Percentiles rank a stretch among this genome's conserved stretches.
Evolutionary conservation across 495 filamentous ascomycete genomes (phyloP).

Genomic region (Sordaria brevicollis): DNA sequence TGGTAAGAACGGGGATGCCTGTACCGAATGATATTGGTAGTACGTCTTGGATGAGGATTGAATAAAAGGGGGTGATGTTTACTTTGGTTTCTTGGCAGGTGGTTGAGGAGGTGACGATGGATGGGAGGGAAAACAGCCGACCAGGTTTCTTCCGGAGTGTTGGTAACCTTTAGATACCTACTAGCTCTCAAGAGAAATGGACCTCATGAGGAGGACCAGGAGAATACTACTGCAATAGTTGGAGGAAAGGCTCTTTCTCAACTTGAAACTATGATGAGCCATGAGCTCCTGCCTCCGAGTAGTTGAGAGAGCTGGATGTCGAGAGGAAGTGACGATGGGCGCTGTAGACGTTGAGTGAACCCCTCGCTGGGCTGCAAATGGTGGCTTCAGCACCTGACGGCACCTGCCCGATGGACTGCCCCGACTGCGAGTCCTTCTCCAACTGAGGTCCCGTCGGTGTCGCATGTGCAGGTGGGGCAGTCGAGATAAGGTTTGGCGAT

Average conservation of each 20-base stretch:
- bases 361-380: not conserved
- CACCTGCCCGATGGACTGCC: not conserved
- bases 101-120: not conserved
- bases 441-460: too few relatives aligned
- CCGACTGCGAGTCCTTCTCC: not conserved
- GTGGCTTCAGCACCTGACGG: not conserved
- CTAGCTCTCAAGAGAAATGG: too few relatives aligned
- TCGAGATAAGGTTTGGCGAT: not conserved
- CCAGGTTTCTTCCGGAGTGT: too few relatives aligned
- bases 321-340: not conserved
- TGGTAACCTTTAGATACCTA: too few relatives aligned
- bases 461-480: too few relatives aligned
- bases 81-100: not conserved
- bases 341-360: not conserved
- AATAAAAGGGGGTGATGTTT: constrained; percentile 15
- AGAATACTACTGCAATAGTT: too few relatives aligned
- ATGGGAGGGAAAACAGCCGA: not conserved
- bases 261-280: too few relatives aligned
- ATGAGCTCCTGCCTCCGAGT: too few relatives aligned
- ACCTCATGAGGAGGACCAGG: too few relatives aligned
- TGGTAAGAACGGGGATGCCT: constrained; percentile 41
- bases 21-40: constrained; percentile 39
- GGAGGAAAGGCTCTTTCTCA: too few relatives aligned
- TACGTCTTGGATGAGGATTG: constrained; percentile 27
- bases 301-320: not conserved